phyloP scores from a whole-genome alignment of 176 grass and related monocot species.

The Microstegium vimineum region DNA sequence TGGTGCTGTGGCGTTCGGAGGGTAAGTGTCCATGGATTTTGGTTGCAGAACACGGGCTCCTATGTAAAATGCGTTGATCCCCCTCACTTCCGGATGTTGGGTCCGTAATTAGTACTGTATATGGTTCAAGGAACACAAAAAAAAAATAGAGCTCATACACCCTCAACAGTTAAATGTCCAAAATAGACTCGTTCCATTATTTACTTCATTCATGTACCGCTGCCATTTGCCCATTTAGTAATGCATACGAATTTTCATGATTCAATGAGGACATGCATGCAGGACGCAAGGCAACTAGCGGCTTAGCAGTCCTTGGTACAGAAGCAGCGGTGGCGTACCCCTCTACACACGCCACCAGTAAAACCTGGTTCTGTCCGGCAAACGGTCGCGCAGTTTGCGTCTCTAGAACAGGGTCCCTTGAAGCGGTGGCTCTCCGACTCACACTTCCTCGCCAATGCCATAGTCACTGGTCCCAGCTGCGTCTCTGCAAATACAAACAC shows the following conservation, averaged over 20 bases:
- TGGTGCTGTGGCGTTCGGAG: too few species aligned
- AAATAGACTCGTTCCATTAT: background rate
- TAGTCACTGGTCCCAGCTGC: background rate
- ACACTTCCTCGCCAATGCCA: background rate
- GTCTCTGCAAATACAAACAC: background rate
- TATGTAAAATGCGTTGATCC: too few species aligned
- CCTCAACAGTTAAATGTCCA: background rate
- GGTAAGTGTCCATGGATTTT: too few species aligned
- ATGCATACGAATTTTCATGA: background rate
- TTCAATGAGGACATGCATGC: background rate
- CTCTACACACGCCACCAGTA: slow-evolving; percentile 30
- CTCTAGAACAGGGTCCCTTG: slow-evolving; percentile 24
- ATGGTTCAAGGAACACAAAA: too few species aligned
- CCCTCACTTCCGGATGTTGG: too few species aligned
- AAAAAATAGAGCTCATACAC: too few species aligned
- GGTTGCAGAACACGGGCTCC: too few species aligned
- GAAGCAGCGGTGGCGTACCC: slow-evolving; percentile 38
- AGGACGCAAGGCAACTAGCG: background rate
- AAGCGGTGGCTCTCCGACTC: slow-evolving; percentile 22
- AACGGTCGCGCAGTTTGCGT: slow-evolving; percentile 37
- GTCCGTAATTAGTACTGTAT: too few species aligned
- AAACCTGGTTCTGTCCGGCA: slow-evolving; percentile 54
- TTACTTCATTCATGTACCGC: background rate
- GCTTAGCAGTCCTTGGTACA: slow-evolving; percentile 33
- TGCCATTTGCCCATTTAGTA: background rate